Conservation (phyloP, 2,329 filamentous ascomycete species). For the Tolypocladium ophioglossoides region DNA sequence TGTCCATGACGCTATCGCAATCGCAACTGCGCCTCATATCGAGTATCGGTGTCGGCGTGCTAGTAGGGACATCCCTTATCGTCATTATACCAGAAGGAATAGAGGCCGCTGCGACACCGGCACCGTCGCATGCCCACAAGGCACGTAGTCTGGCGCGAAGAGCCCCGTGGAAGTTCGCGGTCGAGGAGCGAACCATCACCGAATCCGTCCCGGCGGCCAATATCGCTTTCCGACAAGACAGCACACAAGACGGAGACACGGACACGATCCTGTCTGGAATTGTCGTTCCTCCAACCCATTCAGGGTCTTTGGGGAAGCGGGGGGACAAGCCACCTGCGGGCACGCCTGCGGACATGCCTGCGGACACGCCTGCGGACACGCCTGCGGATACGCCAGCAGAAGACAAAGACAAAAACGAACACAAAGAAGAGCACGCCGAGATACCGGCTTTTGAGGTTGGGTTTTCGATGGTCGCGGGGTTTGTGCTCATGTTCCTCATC, state of each 20-base stretch:
- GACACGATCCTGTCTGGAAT: background rate
- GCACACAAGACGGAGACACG: background rate
- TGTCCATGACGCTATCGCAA: slow-evolving; percentile 78
- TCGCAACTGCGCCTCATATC: slow-evolving; percentile 84
- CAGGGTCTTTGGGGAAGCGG: background rate
- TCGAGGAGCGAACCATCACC: slow-evolving; percentile 13
- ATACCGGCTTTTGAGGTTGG: slow-evolving; percentile 71
- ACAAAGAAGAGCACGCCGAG: slow-evolving; percentile 17
- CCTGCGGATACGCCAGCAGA: slow-evolving; percentile 5
- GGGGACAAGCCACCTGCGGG: background rate
- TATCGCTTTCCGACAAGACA: background rate
- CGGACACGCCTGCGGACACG: background rate
- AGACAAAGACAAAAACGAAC: slow-evolving; percentile 20
- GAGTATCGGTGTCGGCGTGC: slow-evolving; percentile 82
- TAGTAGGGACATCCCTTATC: slow-evolving; percentile 90
- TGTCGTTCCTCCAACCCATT: background rate
- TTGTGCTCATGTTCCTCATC: slow-evolving; percentile 94
- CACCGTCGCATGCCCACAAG: slow-evolving; percentile 27
- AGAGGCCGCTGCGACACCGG: slow-evolving; percentile 67
- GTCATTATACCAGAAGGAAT: slow-evolving; percentile 97
- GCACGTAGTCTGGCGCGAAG: slow-evolving; percentile 20
- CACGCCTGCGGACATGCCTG: background rate
- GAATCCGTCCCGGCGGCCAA: slow-evolving; percentile 11
- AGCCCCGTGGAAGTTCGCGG: slow-evolving; percentile 17
- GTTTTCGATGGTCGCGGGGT: slow-evolving; percentile 75